Conservation (phyloP, 805 yeast genomes). For the Myxozyma neglecta region DNA sequence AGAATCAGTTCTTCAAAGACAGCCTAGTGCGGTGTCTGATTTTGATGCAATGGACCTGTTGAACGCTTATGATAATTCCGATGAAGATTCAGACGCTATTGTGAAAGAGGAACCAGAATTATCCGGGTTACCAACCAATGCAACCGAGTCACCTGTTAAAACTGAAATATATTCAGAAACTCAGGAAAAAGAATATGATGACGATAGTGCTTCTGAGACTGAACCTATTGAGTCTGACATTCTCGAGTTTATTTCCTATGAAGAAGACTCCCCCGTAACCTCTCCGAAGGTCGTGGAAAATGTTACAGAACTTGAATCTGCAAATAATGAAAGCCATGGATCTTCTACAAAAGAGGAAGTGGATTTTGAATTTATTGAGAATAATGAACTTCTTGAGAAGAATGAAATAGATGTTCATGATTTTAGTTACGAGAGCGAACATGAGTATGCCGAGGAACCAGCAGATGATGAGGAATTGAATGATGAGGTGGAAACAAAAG, state of each 20-base stretch:
- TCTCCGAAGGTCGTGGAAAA: not conserved
- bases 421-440: not conserved
- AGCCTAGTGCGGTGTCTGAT: not conserved
- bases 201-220: not conserved
- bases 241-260: conserved; percentile 1
- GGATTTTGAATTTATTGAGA: not conserved
- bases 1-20: not conserved
- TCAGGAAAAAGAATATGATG: not conserved
- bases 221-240: not conserved
- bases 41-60: conserved; percentile 18
- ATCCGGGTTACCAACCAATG: not conserved
- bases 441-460: not conserved
- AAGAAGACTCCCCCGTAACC: not conserved
- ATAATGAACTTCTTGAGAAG: not conserved
- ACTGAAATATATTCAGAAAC: not conserved
- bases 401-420: not conserved
- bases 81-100: not conserved
- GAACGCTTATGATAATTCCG: conserved; percentile 7
- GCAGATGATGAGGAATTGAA: not conserved
- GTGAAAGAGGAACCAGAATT: not conserved
- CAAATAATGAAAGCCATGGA: not conserved
- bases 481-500: not conserved
- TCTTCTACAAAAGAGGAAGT: too few species aligned
- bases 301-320: not conserved
- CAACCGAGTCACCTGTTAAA: not conserved